phyloP scores from a whole-genome alignment of 1,139 yeast genomes.

The Taphrina pruni region DNA sequence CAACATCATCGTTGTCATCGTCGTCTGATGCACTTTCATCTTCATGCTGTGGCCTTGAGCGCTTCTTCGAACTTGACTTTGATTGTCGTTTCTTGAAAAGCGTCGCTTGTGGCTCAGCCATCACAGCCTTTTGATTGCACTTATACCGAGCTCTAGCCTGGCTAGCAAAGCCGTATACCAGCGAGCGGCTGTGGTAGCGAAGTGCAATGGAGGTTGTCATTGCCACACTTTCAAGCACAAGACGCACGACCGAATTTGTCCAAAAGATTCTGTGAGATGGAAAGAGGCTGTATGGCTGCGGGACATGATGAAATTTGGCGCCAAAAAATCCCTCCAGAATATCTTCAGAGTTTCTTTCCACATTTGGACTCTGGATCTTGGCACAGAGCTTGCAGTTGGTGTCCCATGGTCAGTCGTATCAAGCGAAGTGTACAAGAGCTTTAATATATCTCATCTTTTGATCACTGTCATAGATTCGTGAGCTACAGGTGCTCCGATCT shows the following conservation, averaged over 20 bases:
- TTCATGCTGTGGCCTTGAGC: not conserved
- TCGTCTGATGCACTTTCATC: constrained; percentile 1
- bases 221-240: not conserved
- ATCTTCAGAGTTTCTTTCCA: not conserved
- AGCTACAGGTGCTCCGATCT: not conserved
- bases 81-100: constrained; percentile 1
- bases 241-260: not conserved
- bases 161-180: too few species aligned
- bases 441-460: too few species aligned
- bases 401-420: too few species aligned
- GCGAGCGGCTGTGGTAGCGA: too few species aligned
- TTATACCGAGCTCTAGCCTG: too few species aligned
- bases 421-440: too few species aligned
- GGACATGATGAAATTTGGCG: not conserved
- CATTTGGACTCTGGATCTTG: too few species aligned
- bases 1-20: constrained; percentile 18
- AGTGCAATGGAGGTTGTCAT: not conserved
- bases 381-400: too few species aligned
- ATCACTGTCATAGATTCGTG: not conserved
- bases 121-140: not conserved
- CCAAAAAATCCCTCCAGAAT: not conserved
- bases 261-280: not conserved
- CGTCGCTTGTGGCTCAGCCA: not conserved
- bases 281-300: not conserved
- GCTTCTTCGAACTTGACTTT: constrained; percentile 6